Base-by-base conservation (phyloP, 1,284 basidiomycete species). In the Leccinum pachyderme region DNA sequence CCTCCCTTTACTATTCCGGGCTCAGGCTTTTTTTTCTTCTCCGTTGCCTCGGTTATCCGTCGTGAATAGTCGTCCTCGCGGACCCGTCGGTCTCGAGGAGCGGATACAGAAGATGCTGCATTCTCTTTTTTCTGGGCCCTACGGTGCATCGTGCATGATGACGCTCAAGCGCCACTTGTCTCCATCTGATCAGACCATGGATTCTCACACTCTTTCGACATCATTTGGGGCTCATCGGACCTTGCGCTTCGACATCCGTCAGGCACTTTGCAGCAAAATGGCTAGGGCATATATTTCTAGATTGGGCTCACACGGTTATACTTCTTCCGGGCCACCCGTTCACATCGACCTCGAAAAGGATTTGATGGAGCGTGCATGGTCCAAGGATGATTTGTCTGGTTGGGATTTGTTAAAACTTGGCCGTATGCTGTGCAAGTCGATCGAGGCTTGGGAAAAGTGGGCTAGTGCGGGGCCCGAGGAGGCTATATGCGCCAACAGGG, bases 1-100 rank as follows among this genome's bases (percentile, higher is more conserved):
- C 50, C 73, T 91, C n/a, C 83, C 86, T 0, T 72, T 86, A 27
- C 78, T 91, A n/a, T 87, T 89, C 62, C 83, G 85, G 24, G 79
- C 80, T 22, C 76, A 88, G 15, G 81, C 84, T 0, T 82, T 81
- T 61, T 84, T 81, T 63, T 74, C 81, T 8, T 78, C 82, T 5
- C 81, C 85, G 1, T 77, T 91, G 27, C 84, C 88, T 33, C 80
- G 84, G 7, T 70, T 91, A 7, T 81, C 85, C 9, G 72, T 87
- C 27, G 65, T 63, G 54, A 66, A 71, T 55, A 59, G 70, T 11
- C 63, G 73, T 47, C 68, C 67, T 44, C 73, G 73, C 56, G 67
- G 70, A 61, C 65, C 75, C 28, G 71, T 72, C 15, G 67, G 71
- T 2, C 69, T 81, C 4, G 87, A 89, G 62, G 79, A 81, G 41